A percentile compares a stretch with the other conserved stretches of the same genome.
Evolutionary conservation across 768 basidiomycete species (phyloP).

Genomic region (Suillus plorans): DNA sequence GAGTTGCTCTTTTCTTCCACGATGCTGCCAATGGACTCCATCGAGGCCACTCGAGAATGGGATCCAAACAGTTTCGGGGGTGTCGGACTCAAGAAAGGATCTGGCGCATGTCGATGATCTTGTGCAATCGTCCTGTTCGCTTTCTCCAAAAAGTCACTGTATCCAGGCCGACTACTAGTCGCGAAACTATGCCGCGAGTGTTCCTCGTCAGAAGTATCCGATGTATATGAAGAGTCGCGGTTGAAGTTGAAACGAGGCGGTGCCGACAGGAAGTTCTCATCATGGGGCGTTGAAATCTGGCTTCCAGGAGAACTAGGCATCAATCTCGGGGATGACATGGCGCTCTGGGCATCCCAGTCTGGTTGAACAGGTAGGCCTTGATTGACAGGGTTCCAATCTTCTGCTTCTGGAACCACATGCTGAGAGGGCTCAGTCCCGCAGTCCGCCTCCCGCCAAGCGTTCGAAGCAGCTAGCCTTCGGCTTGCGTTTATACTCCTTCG

Average conservation of each 20-base stretch:
- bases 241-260: conserved; percentile 32
- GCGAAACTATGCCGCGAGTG: conserved; percentile 38
- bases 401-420: conserved; percentile 57
- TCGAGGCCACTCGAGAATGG: conserved; percentile 78
- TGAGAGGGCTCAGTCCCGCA: conserved; percentile 44
- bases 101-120: conserved; percentile 74
- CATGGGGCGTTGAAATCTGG: conserved; percentile 52
- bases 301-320: conserved; percentile 62
- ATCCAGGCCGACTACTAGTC: conserved; percentile 43
- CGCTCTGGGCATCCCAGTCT: conserved; percentile 72
- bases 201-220: conserved; percentile 65
- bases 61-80: conserved; percentile 74
- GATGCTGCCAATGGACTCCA: conserved; percentile 91
- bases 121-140: conserved; percentile 83
- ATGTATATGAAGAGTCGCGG: conserved; percentile 28
- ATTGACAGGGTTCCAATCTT: conserved; percentile 77
- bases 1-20: conserved; percentile 90
- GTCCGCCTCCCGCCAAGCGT: conserved; percentile 80
- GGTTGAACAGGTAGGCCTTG: conserved; percentile 69
- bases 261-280: conserved; percentile 39
- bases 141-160: conserved; percentile 78
- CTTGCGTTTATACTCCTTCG: conserved; percentile 75
- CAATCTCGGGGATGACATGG: conserved; percentile 39
- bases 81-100: conserved; percentile 76
- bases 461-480: conserved; percentile 62